phyloP scores from a whole-genome alignment of 345 rosid species.

The Arabidopsis arenosa region DNA sequence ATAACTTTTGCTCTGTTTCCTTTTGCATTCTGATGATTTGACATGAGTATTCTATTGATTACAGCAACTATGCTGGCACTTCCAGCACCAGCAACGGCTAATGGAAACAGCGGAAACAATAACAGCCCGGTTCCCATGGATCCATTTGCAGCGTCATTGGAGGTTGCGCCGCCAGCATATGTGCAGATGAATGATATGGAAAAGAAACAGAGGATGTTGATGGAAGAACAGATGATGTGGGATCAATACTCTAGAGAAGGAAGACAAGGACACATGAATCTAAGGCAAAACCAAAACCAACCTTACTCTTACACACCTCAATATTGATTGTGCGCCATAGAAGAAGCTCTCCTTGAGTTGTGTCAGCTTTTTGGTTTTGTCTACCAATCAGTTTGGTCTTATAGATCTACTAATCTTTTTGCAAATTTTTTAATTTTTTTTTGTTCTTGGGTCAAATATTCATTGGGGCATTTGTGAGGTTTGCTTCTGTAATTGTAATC shows the following conservation, averaged over 20 bases:
- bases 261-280: conserved; percentile 56
- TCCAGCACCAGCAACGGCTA: conserved; percentile 48
- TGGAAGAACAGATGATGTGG: conserved; percentile 76
- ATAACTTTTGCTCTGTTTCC: conserved; percentile 1
- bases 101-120: conserved; percentile 46
- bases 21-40: conserved; percentile 9
- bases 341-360: conserved; percentile 26
- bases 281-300: conserved; percentile 42
- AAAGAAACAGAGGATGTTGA: conserved; percentile 66
- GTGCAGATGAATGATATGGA: conserved; percentile 83
- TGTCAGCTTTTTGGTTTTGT: neutral
- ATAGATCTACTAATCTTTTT: conserved; percentile 24
- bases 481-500: conserved; percentile 34
- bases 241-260: conserved; percentile 65
- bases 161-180: conserved; percentile 66
- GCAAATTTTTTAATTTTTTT: conserved; percentile 7
- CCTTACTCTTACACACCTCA: conserved; percentile 37
- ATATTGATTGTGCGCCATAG: conserved; percentile 19
- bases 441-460: conserved; percentile 7
- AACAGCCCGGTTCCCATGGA: conserved; percentile 43
- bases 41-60: neutral
- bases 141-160: conserved; percentile 70
- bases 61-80: conserved; percentile 59
- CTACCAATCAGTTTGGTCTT: conserved; percentile 22
- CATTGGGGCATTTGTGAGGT: conserved; percentile 22